Base-by-base conservation (phyloP, 2,329 filamentous ascomycete genomes). In the Didymella segeticola region DNA sequence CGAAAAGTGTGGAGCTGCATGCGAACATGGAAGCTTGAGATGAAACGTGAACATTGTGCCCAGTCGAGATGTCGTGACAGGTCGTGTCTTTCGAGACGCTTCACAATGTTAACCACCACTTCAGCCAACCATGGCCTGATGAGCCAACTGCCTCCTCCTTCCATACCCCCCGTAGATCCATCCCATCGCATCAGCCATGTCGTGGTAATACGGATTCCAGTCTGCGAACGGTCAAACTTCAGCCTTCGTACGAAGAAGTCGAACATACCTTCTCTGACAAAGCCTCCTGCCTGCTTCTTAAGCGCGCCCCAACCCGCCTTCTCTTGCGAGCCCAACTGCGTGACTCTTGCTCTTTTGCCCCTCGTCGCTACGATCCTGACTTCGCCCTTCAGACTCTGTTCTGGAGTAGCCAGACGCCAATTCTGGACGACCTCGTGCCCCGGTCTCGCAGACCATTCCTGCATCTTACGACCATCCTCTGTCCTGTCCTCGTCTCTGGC, bases 91-190 rank as follows among this genome's bases (percentile, higher is more conserved):
- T 26, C 10, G 25, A 26, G 10, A 5, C 5, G 25, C 25, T 26
- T 26, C 25, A 26, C 25, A 15, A 22, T n/a, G 15, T n/a, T 12
- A 14, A 8, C 10, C 12, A 27, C 15, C 36, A 15, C 22, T n/a
- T 54, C 45, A 54, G 17, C 45, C 15, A 19, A 23, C 46, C 9
- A 49, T 26, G 3, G 70, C 71, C 10, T 60, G 49, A 25, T 67
- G 62, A 12, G 71, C 70, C 17, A 73, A 55, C 34, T 71, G 64
- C 61, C 68, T 68, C 20, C 71, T 58, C 39, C 68, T 57, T 3
- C 67, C 64, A 60, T 64, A 70, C 8, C 70, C 71, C 5, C 70
- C 70, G 45, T 74, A 74, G 11, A 74, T 60, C 71, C 71, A 74
- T 2, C 67, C 68, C 22, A 70, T 62, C 11, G 70, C 70, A 50